A percentile compares a stretch with the other conserved stretches of the same genome.
Conservation (phyloP, 371 early-diverging fungal species). For the Syncephalis plumigaleata region DNA sequence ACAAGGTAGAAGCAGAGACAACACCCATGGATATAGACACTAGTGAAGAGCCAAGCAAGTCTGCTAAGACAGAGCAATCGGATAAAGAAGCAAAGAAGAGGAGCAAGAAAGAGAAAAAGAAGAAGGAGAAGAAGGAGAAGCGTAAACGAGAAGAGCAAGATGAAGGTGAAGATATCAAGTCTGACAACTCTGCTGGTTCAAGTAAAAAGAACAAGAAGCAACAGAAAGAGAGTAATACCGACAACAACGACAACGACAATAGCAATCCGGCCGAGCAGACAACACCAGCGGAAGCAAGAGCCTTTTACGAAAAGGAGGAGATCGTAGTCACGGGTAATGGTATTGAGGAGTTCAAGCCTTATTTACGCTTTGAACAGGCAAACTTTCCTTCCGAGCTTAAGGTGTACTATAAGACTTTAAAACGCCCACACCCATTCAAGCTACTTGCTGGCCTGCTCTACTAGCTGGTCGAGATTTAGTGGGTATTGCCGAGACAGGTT, state of each 20-base stretch:
- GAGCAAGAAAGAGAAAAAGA: constrained; percentile 16
- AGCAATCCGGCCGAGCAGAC: constrained; percentile 14
- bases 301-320: constrained; percentile 42
- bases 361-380: constrained; percentile 55
- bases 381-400: constrained; percentile 52
- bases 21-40: not conserved
- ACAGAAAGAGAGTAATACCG: constrained; percentile 15
- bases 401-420: constrained; percentile 66
- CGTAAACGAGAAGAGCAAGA: constrained; percentile 31
- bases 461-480: constrained; percentile 55
- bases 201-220: constrained; percentile 11
- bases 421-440: constrained; percentile 93
- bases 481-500: constrained; percentile 70
- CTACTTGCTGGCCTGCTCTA: constrained; percentile 74
- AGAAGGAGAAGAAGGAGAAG: constrained; percentile 27
- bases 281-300: constrained; percentile 15
- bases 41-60: constrained; percentile 2
- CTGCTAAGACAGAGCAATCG: constrained; percentile 7
- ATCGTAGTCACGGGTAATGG: constrained; percentile 41
- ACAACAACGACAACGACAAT: constrained; percentile 10
- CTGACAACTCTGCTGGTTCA: not conserved
- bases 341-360: constrained; percentile 41
- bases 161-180: constrained; percentile 20
- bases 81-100: constrained; percentile 16
- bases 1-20: not conserved